phyloP scores from a whole-genome alignment of 2,329 filamentous ascomycete species.

The Diplodia corticola region DNA sequence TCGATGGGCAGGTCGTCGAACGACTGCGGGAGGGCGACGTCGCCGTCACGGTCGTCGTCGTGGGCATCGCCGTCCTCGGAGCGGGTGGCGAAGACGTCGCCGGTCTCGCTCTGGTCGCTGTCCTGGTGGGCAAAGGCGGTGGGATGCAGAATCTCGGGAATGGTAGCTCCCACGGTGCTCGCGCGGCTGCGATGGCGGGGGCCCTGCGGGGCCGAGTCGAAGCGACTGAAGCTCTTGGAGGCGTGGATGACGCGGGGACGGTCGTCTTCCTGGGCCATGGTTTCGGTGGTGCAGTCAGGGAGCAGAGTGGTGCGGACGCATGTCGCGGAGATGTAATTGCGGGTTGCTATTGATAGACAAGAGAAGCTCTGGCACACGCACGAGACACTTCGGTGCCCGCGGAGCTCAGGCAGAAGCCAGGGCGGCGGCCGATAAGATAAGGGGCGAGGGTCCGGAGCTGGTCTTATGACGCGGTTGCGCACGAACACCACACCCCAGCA shows the following conservation, averaged over 20 bases:
- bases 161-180: slow-evolving; percentile 46
- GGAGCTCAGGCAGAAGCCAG: slow-evolving; percentile 24
- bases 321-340: slow-evolving; percentile 15
- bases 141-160: slow-evolving; percentile 47
- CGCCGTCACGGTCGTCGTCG: slow-evolving; percentile 28
- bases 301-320: slow-evolving; percentile 6
- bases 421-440: neutral
- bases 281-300: slow-evolving; percentile 15
- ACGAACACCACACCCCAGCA: slow-evolving; percentile 4
- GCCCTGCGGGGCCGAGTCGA: slow-evolving; percentile 41
- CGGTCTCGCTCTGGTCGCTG: slow-evolving; percentile 33
- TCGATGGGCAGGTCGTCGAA: slow-evolving; percentile 93
- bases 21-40: slow-evolving; percentile 57
- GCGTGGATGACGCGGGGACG: slow-evolving; percentile 42
- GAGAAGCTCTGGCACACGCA: slow-evolving; percentile 26
- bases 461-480: slow-evolving; percentile 10
- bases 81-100: slow-evolving; percentile 45
- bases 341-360: slow-evolving; percentile 1
- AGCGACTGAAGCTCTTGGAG: slow-evolving; percentile 52
- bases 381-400: slow-evolving; percentile 11
- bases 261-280: slow-evolving; percentile 31
- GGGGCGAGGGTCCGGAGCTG: neutral
- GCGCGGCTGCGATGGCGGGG: slow-evolving; percentile 46
- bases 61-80: slow-evolving; percentile 33
- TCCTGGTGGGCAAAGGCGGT: slow-evolving; percentile 41